Evolutionary conservation across 2,329 filamentous ascomycete species (phyloP).

Genomic region (Aschersonia sp.): DNA sequence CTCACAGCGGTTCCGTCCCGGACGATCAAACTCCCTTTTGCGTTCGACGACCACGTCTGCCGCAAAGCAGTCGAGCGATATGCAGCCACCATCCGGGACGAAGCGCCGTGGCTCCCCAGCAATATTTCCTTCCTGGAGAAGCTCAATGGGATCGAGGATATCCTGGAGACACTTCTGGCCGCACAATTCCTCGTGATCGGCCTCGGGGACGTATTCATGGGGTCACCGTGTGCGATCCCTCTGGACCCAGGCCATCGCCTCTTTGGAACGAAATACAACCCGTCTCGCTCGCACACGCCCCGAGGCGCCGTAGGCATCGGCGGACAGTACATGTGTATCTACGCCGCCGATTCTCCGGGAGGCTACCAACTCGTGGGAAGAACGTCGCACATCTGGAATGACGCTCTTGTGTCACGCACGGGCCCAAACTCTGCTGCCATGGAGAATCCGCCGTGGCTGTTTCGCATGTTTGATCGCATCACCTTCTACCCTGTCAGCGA

Average conservation of each 20-base stretch:
- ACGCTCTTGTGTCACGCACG: background rate
- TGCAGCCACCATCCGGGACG: slow-evolving; percentile 43
- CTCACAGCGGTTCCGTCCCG: slow-evolving; percentile 13
- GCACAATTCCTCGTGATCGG: slow-evolving; percentile 20
- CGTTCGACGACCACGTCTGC: slow-evolving; percentile 22
- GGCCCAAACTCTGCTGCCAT: no score
- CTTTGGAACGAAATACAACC: slow-evolving; percentile 23
- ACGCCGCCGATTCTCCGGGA: slow-evolving; percentile 20
- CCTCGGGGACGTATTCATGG: slow-evolving; percentile 24
- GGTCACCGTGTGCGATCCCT: slow-evolving; percentile 20
- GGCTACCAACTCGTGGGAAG: slow-evolving; percentile 22
- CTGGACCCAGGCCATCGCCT: slow-evolving; percentile 19
- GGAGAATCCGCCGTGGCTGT: background rate
- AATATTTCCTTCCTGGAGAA: slow-evolving; percentile 38
- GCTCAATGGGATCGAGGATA: slow-evolving; percentile 16
- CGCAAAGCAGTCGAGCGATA: slow-evolving; percentile 42
- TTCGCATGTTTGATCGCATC: background rate
- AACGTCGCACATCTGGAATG: slow-evolving; percentile 19
- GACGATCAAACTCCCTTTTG: slow-evolving; percentile 19
- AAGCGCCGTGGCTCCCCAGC: slow-evolving; percentile 47
- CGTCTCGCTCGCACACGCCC: slow-evolving; percentile 21
- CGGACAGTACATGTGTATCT: slow-evolving; percentile 24
- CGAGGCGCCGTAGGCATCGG: slow-evolving; percentile 19
- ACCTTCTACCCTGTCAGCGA: background rate
- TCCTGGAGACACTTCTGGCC: slow-evolving; percentile 11